Conservation (phyloP, 306 rosid species). For the Dryas drummondii region DNA sequence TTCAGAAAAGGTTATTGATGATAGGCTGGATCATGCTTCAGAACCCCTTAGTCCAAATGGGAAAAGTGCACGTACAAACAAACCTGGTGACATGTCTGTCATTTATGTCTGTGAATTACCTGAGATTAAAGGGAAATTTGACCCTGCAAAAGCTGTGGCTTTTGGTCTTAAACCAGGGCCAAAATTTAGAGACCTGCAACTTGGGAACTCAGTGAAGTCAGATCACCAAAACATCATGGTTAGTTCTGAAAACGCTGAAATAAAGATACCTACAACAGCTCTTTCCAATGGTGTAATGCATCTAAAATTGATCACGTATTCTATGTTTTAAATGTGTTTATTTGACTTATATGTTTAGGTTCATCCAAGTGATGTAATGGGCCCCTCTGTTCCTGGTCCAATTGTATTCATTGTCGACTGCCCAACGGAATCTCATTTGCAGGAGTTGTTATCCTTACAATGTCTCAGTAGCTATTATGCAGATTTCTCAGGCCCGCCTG, state of each 20-base stretch:
- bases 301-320: slow-evolving; percentile 22
- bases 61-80: slow-evolving; percentile 30
- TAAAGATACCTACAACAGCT: slow-evolving; percentile 11
- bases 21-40: slow-evolving; percentile 27
- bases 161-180: slow-evolving; percentile 82
- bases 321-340: slow-evolving; percentile 23
- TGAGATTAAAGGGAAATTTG: slow-evolving; percentile 85
- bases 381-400: slow-evolving; percentile 90
- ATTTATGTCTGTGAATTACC: slow-evolving; percentile 83
- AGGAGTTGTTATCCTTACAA: slow-evolving; percentile 52
- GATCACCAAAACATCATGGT: slow-evolving; percentile 69
- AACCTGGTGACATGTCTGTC: slow-evolving; percentile 90
- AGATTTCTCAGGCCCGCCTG: slow-evolving; percentile 42
- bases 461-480: slow-evolving; percentile 53
- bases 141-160: slow-evolving; percentile 69
- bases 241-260: slow-evolving; percentile 31
- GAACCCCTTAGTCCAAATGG: slow-evolving; percentile 32
- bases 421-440: slow-evolving; percentile 81
- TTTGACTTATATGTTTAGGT: slow-evolving; percentile 46
- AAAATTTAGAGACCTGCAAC: slow-evolving; percentile 74
- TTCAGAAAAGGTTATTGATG: slow-evolving; percentile 29
- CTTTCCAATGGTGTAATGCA: slow-evolving; percentile 20
- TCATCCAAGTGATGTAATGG: slow-evolving; percentile 93
- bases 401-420: slow-evolving; percentile 89
- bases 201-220: slow-evolving; percentile 81